These are phyloP conservation scores for Batkoa obscura DNA, from an alignment of 371 early-diverging fungal species.

Conservation along the genomic window DNA sequence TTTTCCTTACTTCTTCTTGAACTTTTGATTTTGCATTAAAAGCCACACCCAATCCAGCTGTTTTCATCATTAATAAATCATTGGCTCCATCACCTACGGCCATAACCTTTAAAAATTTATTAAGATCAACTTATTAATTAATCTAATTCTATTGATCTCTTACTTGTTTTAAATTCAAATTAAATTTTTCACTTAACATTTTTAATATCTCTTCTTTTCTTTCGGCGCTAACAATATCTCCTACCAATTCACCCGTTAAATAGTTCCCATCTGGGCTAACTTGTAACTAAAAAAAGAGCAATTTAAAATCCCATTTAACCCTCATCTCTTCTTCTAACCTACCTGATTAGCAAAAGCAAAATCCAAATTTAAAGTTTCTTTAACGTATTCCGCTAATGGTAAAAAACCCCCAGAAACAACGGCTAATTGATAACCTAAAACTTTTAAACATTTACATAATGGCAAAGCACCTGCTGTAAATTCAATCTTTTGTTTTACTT, in stretches of 20 bases:
- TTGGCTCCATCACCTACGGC: constrained; percentile 99
- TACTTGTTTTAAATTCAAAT: background rate
- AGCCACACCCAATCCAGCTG: constrained; percentile 94
- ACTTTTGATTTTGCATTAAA: constrained; percentile 96
- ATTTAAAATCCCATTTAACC: background rate
- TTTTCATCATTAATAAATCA: constrained; percentile 92
- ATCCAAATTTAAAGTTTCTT: constrained; percentile 72
- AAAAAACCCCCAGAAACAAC: constrained; percentile 93
- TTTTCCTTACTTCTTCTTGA: constrained; percentile 61
- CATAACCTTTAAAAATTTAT: constrained; percentile 37
- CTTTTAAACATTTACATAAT: constrained; percentile 71
- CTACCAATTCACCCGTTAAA: constrained; percentile 69
- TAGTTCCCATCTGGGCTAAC: constrained; percentile 59
- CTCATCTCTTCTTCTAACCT: constrained; percentile 4
- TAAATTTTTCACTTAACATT: constrained; percentile 58
- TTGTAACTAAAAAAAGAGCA: constrained; percentile 27
- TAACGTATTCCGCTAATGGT: constrained; percentile 79
- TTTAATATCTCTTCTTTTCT: constrained; percentile 86
- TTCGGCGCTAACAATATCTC: constrained; percentile 75
- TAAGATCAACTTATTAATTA: too few relatives aligned
- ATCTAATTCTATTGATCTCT: background rate
- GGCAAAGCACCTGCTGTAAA: constrained; percentile 85
- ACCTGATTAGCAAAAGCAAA: constrained; percentile 93
- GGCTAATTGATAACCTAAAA: constrained; percentile 80
- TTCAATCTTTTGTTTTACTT: constrained; percentile 45